These are phyloP conservation scores for Dendrocalamus latiflorus DNA, from an alignment of 202 grass and related monocot genomes.

Conservation along the genomic window DNA sequence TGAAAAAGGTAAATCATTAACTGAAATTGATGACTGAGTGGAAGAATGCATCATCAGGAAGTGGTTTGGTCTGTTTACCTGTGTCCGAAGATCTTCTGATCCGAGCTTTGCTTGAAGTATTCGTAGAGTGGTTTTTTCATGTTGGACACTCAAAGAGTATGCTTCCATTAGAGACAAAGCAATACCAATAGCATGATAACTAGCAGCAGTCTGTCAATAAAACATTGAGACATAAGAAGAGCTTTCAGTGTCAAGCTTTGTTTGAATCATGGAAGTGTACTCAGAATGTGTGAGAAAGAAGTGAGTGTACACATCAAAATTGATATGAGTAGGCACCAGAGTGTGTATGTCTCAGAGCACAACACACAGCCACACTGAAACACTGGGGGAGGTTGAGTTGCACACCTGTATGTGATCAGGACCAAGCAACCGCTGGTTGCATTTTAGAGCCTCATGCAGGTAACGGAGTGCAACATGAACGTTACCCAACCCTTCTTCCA, in stretches of 20 bases:
- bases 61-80: slow-evolving; percentile 39
- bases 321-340: background rate
- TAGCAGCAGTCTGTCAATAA: slow-evolving; percentile 90
- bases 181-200: slow-evolving; percentile 98
- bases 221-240: slow-evolving; percentile 29
- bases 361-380: background rate
- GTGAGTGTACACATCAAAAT: background rate
- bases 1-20: slow-evolving; percentile 19
- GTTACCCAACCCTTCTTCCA: slow-evolving; percentile 99
- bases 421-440: slow-evolving; percentile 90
- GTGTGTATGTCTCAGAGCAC: background rate
- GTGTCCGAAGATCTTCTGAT: slow-evolving; percentile 97
- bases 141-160: slow-evolving; percentile 96
- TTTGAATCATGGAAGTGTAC: background rate
- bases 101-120: slow-evolving; percentile 98
- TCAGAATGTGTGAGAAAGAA: background rate
- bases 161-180: slow-evolving; percentile 99
- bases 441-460: slow-evolving; percentile 91
- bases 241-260: slow-evolving; percentile 5
- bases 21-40: background rate
- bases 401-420: slow-evolving; percentile 97
- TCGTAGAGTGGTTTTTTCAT: slow-evolving; percentile 93
- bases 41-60: background rate
- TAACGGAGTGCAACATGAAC: slow-evolving; percentile 96
- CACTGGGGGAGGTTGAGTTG: slow-evolving; percentile 28